Conservation (phyloP, 305 asterid genomes). For the Fraxinus latifolia region DNA sequence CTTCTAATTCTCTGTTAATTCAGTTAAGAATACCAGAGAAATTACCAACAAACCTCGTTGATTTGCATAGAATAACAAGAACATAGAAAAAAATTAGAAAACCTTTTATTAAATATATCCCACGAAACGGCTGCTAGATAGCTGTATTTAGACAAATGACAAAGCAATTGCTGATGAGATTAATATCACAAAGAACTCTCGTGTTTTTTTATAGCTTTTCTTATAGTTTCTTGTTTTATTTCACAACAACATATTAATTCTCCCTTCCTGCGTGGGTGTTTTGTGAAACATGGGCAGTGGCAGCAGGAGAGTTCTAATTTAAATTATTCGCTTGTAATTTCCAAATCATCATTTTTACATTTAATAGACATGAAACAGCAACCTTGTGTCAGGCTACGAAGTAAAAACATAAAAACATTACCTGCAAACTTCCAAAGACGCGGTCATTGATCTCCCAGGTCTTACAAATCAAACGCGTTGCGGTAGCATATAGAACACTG, state of each 20-base stretch:
- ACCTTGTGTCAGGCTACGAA: slow-evolving; percentile 1
- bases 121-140: neutral
- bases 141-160: neutral
- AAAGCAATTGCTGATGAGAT: neutral
- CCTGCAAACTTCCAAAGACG: slow-evolving; percentile 87
- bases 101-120: neutral
- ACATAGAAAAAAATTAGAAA: neutral
- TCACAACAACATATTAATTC: neutral
- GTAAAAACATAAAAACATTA: slow-evolving; percentile 31
- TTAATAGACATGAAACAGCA: slow-evolving; percentile 20
- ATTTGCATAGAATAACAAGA: neutral
- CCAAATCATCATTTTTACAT: neutral
- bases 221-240: neutral
- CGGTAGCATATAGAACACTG: slow-evolving; percentile 80
- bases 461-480: slow-evolving; percentile 82
- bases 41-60: neutral
- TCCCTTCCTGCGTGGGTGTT: neutral
- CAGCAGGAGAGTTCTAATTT: slow-evolving; percentile 1
- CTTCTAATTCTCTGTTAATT: neutral
- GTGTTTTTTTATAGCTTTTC: neutral
- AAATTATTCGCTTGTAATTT: neutral
- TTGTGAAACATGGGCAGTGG: neutral
- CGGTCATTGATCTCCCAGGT: slow-evolving; percentile 98
- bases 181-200: neutral
- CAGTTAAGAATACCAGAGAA: neutral